Evolutionary conservation across 306 rosid genomes (phyloP), one percentile per base, ranked within the genome.

Genomic region (Vicia sativa): DNA sequence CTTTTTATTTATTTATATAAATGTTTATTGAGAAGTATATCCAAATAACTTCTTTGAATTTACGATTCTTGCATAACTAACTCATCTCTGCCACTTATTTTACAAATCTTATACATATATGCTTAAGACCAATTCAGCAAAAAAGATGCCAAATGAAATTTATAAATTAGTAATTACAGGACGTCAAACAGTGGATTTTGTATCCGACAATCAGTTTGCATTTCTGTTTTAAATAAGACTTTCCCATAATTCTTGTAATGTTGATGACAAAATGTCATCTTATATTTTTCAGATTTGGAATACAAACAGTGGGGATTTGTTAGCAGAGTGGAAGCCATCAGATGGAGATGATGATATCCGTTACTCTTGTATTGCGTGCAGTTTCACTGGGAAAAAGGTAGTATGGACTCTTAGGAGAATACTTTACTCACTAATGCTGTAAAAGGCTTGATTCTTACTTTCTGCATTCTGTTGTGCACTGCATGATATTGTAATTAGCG

Each of bases 251-350:
- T 48, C 9, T 9, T 72, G 25, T 64, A 50, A 56, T 41, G 25
- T 16, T 59, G 37, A 26, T 61, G 21, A 35, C 13, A 5, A 68
- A 52, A 77, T 50, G 1, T 10, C 38, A 8, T 71, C 16, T 37
- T 53, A 15, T 58, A 18, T 65, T 75, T 53, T 75, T 77, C 84
- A 85, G 90, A 75, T 85, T 72, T 85, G 87, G 90, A 82, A 79
- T 78, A 79, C 85, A 60, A 31, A 42, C 46, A 68, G 50, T 68
- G 85, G 83, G 45, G 43, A 65, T 64, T 77, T 82, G 72, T 67
- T 85, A 54, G 81, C 81, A 0, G 80, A 82, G 54, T 82, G 87
- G 83, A 85, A 77, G 74, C 73, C 71, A 31, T 56, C 68, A 0
- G 80, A 79, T 72, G 87, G 50, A 74, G 80, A 85, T 72, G 16